Evolutionary conservation across 768 basidiomycete genomes (phyloP).

Genomic region (Phlegmacium glaucopus): DNA sequence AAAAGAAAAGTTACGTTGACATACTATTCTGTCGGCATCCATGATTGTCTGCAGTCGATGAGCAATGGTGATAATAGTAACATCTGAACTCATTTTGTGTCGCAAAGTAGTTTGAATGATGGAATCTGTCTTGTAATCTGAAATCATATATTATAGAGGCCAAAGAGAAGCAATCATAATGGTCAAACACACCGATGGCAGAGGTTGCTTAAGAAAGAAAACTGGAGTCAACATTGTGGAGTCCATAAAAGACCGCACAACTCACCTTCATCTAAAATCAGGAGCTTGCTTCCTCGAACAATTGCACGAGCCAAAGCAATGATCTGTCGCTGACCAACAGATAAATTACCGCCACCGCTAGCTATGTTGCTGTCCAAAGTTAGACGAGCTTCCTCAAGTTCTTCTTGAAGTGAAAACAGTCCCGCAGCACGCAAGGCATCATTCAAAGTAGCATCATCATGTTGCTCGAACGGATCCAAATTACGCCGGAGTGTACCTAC

Average conservation of each 20-base stretch:
- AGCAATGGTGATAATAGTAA: conserved; percentile 65
- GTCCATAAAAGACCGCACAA: conserved; percentile 14
- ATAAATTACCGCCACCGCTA: too few relatives aligned
- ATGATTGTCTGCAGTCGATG: conserved; percentile 69
- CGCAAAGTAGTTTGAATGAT: too few relatives aligned
- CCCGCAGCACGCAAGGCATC: too few relatives aligned
- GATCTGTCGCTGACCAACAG: too few relatives aligned
- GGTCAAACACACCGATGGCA: too few relatives aligned
- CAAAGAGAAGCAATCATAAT: conserved; percentile 16
- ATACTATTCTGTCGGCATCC: conserved; percentile 55
- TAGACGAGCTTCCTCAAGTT: too few relatives aligned
- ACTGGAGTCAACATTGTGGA: conserved; percentile 2
- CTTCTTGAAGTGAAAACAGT: too few relatives aligned
- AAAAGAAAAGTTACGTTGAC: conserved; percentile 14
- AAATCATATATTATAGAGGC: neutral
- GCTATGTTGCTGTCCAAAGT: too few relatives aligned
- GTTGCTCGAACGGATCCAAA: too few relatives aligned
- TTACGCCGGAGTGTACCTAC: too few relatives aligned
- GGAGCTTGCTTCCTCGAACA: conserved; percentile 53
- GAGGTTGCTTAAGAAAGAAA: conserved; percentile 31
- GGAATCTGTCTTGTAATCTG: conserved; percentile 60
- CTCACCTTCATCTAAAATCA: conserved; percentile 61
- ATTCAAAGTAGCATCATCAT: too few relatives aligned
- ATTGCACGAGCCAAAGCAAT: conserved; percentile 63
- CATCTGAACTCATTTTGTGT: conserved; percentile 54